These are phyloP conservation scores for Eucalyptus fibrosa DNA, from an alignment of 345 rosid genomes.

Conservation along the genomic window DNA sequence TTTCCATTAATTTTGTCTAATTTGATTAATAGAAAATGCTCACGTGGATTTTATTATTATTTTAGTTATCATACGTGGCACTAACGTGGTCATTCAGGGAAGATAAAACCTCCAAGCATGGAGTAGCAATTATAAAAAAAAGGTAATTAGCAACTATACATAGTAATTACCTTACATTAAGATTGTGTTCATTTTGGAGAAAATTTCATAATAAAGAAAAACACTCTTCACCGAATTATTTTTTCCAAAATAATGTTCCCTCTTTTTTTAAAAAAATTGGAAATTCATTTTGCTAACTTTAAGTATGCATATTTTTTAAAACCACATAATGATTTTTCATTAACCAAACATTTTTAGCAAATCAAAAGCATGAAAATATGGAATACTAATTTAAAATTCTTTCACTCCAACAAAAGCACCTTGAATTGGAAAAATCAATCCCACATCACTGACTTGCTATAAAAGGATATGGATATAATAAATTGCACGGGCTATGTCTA, in stretches of 20 bases:
- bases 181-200: not conserved
- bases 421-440: not conserved
- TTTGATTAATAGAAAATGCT: too few species aligned
- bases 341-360: too few species aligned
- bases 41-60: too few species aligned
- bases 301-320: not conserved
- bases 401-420: not conserved
- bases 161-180: not conserved
- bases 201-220: too few species aligned
- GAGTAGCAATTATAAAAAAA: not conserved
- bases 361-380: not conserved
- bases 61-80: not conserved
- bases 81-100: not conserved
- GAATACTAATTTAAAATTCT: not conserved
- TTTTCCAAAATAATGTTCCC: not conserved
- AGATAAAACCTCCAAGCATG: not conserved
- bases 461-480: not conserved
- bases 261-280: too few species aligned
- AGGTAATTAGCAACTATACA: not conserved
- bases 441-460: not conserved
- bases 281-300: too few species aligned
- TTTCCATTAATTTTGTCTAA: not conserved
- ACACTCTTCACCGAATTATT: accelerated
- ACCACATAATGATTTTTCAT: too few species aligned
- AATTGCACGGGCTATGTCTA: not conserved